A percentile compares a stretch with the other conserved stretches of the same genome.
phyloP scores from a whole-genome alignment of 2,329 filamentous ascomycete species.

The Bipolaris sorokiniana region DNA sequence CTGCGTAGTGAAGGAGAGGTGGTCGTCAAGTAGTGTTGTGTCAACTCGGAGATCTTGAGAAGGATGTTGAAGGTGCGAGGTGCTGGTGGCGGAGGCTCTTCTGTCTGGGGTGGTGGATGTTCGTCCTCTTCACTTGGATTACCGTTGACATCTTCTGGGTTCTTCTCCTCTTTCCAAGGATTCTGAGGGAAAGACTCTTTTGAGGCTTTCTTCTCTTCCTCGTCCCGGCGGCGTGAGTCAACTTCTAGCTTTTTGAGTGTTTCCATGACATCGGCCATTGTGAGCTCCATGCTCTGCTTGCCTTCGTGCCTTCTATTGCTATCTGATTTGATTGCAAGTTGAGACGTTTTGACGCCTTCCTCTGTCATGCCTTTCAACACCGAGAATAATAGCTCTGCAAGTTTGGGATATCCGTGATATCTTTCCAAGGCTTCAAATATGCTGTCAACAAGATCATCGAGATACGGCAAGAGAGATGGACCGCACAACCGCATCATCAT shows the following conservation, averaged over 20 bases:
- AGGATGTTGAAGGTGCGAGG: conserved; percentile 83
- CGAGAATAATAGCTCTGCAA: conserved; percentile 84
- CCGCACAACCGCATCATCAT: conserved; percentile 96
- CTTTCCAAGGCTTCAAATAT: conserved; percentile 94
- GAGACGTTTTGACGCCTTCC: conserved; percentile 70
- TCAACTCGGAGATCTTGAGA: conserved; percentile 78
- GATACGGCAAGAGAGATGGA: conserved; percentile 78
- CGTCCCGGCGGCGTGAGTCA: conserved; percentile 30
- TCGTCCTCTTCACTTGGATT: conserved; percentile 43
- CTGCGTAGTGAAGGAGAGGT: conserved; percentile 78
- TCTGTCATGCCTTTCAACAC: conserved; percentile 83
- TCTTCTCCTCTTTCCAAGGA: conserved; percentile 45
- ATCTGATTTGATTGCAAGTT: conserved; percentile 50
- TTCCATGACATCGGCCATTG: conserved; percentile 31
- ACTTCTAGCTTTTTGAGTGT: conserved; percentile 46
- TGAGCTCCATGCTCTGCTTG: conserved; percentile 7
- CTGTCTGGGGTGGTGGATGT: conserved; percentile 28
- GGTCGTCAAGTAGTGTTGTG: conserved; percentile 89
- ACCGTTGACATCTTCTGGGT: conserved; percentile 40
- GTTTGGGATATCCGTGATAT: conserved; percentile 87
- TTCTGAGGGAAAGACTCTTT: conserved; percentile 34
- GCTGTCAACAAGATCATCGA: conserved; percentile 88
- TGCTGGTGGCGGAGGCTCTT: conserved; percentile 65
- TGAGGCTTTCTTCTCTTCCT: conserved; percentile 29
- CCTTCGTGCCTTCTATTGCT: neutral